A percentile compares a stretch with the other conserved stretches of the same genome.
Evolutionary conservation across 2,329 filamentous ascomycete genomes (phyloP).

Genomic region (Lizonia empirigonia): DNA sequence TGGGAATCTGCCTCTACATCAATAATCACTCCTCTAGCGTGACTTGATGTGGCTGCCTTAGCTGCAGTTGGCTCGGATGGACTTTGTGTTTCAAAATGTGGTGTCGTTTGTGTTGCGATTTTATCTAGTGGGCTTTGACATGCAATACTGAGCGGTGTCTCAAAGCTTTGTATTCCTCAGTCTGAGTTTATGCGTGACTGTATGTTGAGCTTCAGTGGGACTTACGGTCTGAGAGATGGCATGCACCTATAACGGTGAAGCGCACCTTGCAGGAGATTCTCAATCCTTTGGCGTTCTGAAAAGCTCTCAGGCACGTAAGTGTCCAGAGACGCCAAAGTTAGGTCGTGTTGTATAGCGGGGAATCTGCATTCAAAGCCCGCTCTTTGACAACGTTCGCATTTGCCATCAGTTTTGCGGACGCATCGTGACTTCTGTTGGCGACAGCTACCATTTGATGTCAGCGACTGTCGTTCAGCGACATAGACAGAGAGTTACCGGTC

Average conservation of each 20-base stretch:
- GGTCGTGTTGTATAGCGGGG: not conserved
- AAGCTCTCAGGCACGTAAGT: not conserved
- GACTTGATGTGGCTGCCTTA: not conserved
- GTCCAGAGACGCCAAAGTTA: not conserved
- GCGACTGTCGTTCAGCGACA: not conserved
- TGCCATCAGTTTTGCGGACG: not conserved
- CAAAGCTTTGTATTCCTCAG: not conserved
- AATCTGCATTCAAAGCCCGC: not conserved
- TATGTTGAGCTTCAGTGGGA: not conserved
- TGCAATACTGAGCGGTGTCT: not conserved
- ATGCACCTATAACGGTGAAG: too few relatives aligned
- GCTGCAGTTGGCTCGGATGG: not conserved
- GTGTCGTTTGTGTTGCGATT: too few relatives aligned
- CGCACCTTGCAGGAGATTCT: too few relatives aligned
- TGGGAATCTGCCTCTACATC: not conserved
- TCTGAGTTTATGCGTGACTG: not conserved
- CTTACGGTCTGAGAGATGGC: not conserved
- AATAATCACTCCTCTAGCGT: not conserved
- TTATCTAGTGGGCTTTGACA: not conserved
- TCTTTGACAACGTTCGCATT: not conserved
- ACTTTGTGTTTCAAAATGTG: not conserved
- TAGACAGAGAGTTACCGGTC: not conserved
- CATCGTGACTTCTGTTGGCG: not conserved
- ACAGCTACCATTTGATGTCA: not conserved
- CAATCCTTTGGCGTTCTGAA: not conserved